Evolutionary conservation across 1,284 basidiomycete genomes (phyloP), one percentile per base, ranked within the genome.

Genomic region (Macrocystidia cucumis): DNA sequence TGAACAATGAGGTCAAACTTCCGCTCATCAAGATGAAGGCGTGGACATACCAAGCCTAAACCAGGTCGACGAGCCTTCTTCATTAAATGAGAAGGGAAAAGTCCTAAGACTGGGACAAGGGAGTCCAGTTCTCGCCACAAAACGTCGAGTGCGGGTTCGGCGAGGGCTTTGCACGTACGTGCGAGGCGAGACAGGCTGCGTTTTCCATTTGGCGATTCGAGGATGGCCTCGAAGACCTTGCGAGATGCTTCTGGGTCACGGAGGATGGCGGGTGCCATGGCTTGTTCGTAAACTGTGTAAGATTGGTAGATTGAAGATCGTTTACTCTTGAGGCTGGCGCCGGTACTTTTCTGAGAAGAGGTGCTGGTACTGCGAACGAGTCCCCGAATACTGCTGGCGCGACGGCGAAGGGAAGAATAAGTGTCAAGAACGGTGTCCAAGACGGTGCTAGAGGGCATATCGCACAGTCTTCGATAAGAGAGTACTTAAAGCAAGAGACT

Each of bases 51-150:
- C 62, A 87, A 64, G 50, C 83, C 84, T 41, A 82, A 58, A 35
- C 79, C 80, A 34, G 83, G 82, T 48, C 71, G 74, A 39, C 73
- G 71, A 38, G 75, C 62, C 52, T 73, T 78, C 58, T 75, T 83
- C 55, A 84, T 61, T 42, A 86, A 51, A 41, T 67, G 61, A 39
- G 60, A 63, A 8, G 83, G 82, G 54, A 87, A 86, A 36, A 85
- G 55, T 16, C 75, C 73, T 34, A 86, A 60, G 38, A 87, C 61
- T 3, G 83, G 83, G 28, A 76, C 56, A 41, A 87, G 62, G 9
- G 80, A 83, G 54, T 87, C 83, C 36, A 87, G 59, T 48, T 87
- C 83, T 51, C 67, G 74, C 83, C 83, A 87, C 20, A 87, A 62
- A 32, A 77, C 57, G 51, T 78, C 63, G 41, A 86, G 52, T n/a